Evolutionary conservation across 768 basidiomycete species (phyloP), one percentile per base, ranked within the genome.

Genomic region (Leccinellum rugosiceps): DNA sequence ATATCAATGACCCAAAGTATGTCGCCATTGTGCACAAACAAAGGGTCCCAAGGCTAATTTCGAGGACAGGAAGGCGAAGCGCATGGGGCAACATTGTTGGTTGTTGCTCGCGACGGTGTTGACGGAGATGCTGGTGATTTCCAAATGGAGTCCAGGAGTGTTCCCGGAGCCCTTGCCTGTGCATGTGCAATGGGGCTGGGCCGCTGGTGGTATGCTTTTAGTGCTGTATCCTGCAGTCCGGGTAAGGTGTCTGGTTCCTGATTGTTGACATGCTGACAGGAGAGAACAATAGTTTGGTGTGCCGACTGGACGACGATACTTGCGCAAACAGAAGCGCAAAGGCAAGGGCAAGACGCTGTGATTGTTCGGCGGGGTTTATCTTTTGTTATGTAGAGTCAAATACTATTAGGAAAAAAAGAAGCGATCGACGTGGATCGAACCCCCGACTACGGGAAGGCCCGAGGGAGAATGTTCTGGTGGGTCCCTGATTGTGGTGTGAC

Each of bases 61-160:
- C 10, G 25, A 23, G 3, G 15, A n/a, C 65, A 93, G 92, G 65
- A 85, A 79, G 63, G 86, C 89, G n/a, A 85, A 86, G 60, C 82
- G 92, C 56, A 93, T 94, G 92, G 92, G 92, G 2, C 89, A 92
- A 63, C 92, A 94, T 67, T 85, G 87, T 32, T 93, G 92, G 92
- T 76, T 94, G 43, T 76, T 94, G 58, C 81, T 92, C 50, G 91
- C 92, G 31, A 94, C 92, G n/a, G 85, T 92, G 59, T 65, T 84
- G 56, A 93, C 92, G 14, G 92, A 94, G 69, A 70, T 92, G 34
- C 77, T 94, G 51, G 87, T 85, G 44, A 92, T 94, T 53, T 73
- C 78, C 63, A 94, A 94, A 76, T 94, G 90, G 91, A 84, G 88
- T 62, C 76, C 83, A 64, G 88, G 86, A 11, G 81, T 84, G 69